Base-by-base conservation (phyloP, 2,329 filamentous ascomycete genomes). In the Ceratocystis lukuohia region DNA sequence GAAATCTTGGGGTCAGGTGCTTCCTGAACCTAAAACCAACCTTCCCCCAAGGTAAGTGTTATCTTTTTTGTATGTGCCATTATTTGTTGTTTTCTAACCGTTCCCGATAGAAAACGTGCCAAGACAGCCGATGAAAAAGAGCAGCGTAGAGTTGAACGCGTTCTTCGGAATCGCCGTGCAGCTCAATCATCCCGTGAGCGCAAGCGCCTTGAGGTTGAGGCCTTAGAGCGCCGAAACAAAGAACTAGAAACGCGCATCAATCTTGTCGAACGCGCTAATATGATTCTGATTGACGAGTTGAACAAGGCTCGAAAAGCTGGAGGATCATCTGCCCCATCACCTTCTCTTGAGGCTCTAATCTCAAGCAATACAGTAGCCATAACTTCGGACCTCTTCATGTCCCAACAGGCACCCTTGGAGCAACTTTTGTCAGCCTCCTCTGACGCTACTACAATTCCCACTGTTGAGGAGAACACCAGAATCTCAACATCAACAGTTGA, bases 121-220 rank as follows among this genome's bases (percentile, higher is more conserved):
- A 99, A 97, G 83, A 99, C 94, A 2, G 93, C 96, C 72, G 94
- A 96, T 73, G 94, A 99, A 77, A 99, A 99, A 79, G 94, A 97
- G 78, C 94, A 99, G 77, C 88, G 94, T 57, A 89, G 94, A 69
- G 95, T 97, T 66, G 94, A 99, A 80, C 90, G 94, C 69, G 94
- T 99, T 70, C 90, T 97, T 72, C 88, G 94, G 57, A 99, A 99
- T 75, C 90, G 94, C 70, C 89, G 92, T 68, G 94, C 94, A 59
- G 94, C 94, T 50, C 94, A 97, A 80, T 96, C 95, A 68, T 99
- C 94, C 3, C 84, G 94, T 63, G 94, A 99, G 77, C 88, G 92
- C 68, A 96, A 96, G 82, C 85, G 92, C 67, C 81, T 82, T 15
- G 86, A 97, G 77, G 91, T 96, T 48, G 94, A 97, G 77, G 87